phyloP scores from a whole-genome alignment of 345 rosid genomes.

The Geranium brycei region DNA sequence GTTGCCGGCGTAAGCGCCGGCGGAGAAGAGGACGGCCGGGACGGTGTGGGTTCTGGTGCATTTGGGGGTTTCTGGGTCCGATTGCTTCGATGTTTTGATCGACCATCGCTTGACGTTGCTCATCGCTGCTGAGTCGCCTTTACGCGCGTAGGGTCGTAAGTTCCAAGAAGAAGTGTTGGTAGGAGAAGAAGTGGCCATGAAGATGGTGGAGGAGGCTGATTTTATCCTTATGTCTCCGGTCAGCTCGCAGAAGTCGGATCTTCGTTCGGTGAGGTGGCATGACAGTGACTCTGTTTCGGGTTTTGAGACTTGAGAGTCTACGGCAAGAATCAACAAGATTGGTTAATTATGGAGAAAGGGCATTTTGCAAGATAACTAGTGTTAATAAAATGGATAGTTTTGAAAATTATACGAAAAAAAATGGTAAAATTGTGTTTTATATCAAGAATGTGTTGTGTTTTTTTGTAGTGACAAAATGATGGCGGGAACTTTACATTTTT shows the following conservation, averaged over 20 bases:
- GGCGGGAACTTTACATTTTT: too few species aligned
- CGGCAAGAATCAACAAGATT: too few species aligned
- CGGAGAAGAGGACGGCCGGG: conserved; percentile 58
- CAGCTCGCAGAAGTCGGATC: conserved; percentile 59
- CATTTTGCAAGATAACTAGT: too few species aligned
- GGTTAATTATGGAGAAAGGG: too few species aligned
- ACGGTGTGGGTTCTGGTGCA: conserved; percentile 33
- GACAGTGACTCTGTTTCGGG: conserved; percentile 10
- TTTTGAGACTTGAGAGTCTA: too few species aligned
- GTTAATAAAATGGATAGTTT: too few species aligned
- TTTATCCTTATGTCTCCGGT: conserved; percentile 45
- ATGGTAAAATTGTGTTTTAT: too few species aligned
- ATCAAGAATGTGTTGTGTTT: too few species aligned
- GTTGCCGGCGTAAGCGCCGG: conserved; percentile 62
- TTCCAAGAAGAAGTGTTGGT: conserved; percentile 29
- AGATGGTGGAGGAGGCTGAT: conserved; percentile 33
- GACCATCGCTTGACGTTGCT: conserved; percentile 42
- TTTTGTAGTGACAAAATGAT: too few species aligned
- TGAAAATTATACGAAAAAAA: too few species aligned
- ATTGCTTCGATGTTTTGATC: conserved; percentile 16
- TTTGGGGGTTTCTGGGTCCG: conserved; percentile 5
- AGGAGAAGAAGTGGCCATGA: conserved; percentile 14
- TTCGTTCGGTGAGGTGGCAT: conserved; percentile 23
- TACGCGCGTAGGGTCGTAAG: conserved; percentile 56
- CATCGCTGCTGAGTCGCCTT: conserved; percentile 45